Evolutionary conservation across 495 filamentous ascomycete genomes (phyloP).

Genomic region (Podospora anserina): DNA sequence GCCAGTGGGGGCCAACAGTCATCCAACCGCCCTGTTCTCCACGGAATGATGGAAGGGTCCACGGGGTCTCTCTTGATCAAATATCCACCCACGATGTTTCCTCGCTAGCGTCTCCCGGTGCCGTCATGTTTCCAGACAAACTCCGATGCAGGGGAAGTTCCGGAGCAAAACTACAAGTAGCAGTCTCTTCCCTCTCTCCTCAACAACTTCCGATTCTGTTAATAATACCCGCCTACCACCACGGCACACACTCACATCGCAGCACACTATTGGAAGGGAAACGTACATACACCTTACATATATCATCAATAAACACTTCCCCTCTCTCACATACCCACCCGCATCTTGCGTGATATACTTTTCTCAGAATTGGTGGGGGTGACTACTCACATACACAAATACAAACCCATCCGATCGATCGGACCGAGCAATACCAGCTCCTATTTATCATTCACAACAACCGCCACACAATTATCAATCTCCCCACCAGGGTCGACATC

Average conservation of each 20-base stretch:
- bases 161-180: neutral
- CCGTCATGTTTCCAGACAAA: neutral
- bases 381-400: neutral
- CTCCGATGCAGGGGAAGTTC: neutral
- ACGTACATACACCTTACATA: neutral
- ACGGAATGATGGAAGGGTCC: conserved; percentile 4
- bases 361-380: neutral
- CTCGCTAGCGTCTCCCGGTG: neutral
- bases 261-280: neutral
- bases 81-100: neutral
- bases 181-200: neutral
- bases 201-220: neutral
- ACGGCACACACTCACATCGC: neutral
- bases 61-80: neutral
- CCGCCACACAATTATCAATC: neutral
- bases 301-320: neutral
- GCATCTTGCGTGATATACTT: neutral
- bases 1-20: neutral
- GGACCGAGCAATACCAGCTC: neutral
- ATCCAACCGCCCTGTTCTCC: conserved; percentile 1
- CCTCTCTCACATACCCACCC: neutral
- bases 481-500: neutral
- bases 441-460: neutral
- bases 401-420: neutral
- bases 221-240: neutral